Base-by-base conservation (phyloP, 208 protist genomes). In the Trypanosoma mega region DNA sequence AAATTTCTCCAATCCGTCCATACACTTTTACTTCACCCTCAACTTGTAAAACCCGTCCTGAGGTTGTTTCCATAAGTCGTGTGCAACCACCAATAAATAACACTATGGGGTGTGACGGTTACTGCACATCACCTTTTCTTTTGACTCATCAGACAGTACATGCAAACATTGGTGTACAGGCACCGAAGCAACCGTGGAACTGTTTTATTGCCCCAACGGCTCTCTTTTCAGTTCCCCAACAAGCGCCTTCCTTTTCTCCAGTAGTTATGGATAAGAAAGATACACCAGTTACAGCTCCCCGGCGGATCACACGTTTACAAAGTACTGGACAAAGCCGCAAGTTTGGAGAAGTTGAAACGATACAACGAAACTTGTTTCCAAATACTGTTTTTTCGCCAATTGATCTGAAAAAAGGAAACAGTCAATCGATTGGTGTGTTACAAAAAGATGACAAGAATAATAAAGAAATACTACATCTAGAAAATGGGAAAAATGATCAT, bases 271-370 rank as follows among this genome's bases (percentile, higher is more conserved):
- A 45, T 23, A 34, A 30, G 12, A 34, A 47, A 20, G 1, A 31
- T 5, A 72, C 65, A 47, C 65, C 65, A 14, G 30, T 30, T n/a
- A 72, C 65, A n/a, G 65, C 57, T 47, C 65, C 65, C 45, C 46
- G 56, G 37, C 46, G 56, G 21, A 29, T 72, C 51, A 72, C 65
- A 6, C 30, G 63, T 46, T 51, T 72, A 52, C 33, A 44, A 23
- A 39, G 57, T 18, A 53, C 34, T 21, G 30, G 24, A 31, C 50
- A 29, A 11, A 50, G 58, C 29, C 48, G n/a, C 24, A 51, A 41
- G 16, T 4, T 54, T 33, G 49, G 56, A 14, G 57, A 52, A 45
- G 39, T n/a, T 0, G 55, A 50, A 24, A 30, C 21, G 8, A 49
- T 60, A 24, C 45, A 45, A 43, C 29, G 51, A 37, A 72, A 45